Conservation (phyloP, 1,284 basidiomycete genomes). For the Ceratobasidium sp. region DNA sequence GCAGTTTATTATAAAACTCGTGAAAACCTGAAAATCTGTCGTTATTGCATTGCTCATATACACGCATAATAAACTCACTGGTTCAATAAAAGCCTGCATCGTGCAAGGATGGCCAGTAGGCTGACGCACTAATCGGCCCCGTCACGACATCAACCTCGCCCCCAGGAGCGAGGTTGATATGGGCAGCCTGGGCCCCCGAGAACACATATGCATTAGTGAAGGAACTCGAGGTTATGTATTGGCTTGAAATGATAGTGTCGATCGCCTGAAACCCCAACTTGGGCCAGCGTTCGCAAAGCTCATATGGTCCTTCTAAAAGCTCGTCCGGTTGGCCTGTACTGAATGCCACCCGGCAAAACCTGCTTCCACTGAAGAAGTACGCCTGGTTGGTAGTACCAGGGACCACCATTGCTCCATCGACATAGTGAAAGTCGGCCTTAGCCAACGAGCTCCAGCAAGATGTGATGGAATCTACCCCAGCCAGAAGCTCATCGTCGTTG, state of each 20-base stretch:
- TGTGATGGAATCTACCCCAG: not conserved
- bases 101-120: slow-evolving; percentile 5
- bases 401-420: slow-evolving; percentile 24
- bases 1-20: not conserved
- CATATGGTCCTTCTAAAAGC: slow-evolving; percentile 25
- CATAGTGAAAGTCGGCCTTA: slow-evolving; percentile 16
- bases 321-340: not conserved
- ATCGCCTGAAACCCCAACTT: not conserved
- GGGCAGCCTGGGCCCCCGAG: not conserved
- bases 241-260: not conserved
- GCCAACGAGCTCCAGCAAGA: slow-evolving; percentile 15
- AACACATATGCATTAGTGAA: slow-evolving; percentile 19
- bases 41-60: not conserved
- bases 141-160: not conserved
- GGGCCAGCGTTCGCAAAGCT: slow-evolving; percentile 9
- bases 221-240: not conserved
- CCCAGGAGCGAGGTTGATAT: slow-evolving; percentile 17
- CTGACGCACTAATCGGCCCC: not conserved
- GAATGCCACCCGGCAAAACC: slow-evolving; percentile 8
- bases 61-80: not conserved
- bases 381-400: slow-evolving; percentile 21
- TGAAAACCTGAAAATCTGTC: not conserved
- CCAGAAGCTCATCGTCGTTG: slow-evolving; percentile 21
- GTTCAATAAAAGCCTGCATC: slow-evolving; percentile 6
- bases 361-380: slow-evolving; percentile 20